These are phyloP conservation scores for Elaeis oleifera DNA, from an alignment of 202 grass and related monocot genomes.

Conservation along the genomic window DNA sequence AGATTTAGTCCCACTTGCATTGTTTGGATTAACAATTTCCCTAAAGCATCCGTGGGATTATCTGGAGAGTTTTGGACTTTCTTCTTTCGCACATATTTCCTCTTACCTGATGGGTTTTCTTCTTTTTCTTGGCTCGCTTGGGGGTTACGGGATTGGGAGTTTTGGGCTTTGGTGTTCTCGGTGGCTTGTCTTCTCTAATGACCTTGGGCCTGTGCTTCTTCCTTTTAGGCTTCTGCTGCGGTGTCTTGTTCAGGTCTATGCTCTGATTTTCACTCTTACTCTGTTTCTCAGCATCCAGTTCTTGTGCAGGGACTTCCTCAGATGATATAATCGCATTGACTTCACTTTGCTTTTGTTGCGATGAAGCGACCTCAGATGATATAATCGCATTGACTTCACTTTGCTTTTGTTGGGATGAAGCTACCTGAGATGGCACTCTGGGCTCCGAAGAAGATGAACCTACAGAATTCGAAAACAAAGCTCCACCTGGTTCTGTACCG, in stretches of 20 bases:
- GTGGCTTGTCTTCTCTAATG: slow-evolving; percentile 42
- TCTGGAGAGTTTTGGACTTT: slow-evolving; percentile 16
- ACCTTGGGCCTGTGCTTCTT: slow-evolving; percentile 81
- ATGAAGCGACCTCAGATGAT: slow-evolving; percentile 27
- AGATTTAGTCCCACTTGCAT: slow-evolving; percentile 13
- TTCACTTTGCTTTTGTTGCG: slow-evolving; percentile 5
- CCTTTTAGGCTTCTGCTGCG: slow-evolving; percentile 48
- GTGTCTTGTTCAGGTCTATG: slow-evolving; percentile 45
- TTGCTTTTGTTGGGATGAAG: no score
- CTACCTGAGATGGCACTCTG: background rate
- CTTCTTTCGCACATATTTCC: slow-evolving; percentile 47
- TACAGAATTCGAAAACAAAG: background rate
- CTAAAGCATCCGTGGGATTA: slow-evolving; percentile 11
- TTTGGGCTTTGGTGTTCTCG: slow-evolving; percentile 32
- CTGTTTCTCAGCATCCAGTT: slow-evolving; percentile 7
- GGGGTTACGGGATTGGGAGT: slow-evolving; percentile 34
- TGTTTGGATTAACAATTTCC: slow-evolving; percentile 12
- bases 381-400: background rate
- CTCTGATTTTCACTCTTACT: slow-evolving; percentile 13
- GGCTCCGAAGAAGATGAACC: background rate
- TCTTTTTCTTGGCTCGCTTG: slow-evolving; percentile 33
- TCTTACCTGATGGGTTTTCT: background rate
- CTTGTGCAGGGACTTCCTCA: slow-evolving; percentile 18
- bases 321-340: slow-evolving; percentile 4
- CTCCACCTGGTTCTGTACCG: background rate